Evolutionary conservation across 345 rosid species (phyloP).

Genomic region (Bruguiera parviflora): DNA sequence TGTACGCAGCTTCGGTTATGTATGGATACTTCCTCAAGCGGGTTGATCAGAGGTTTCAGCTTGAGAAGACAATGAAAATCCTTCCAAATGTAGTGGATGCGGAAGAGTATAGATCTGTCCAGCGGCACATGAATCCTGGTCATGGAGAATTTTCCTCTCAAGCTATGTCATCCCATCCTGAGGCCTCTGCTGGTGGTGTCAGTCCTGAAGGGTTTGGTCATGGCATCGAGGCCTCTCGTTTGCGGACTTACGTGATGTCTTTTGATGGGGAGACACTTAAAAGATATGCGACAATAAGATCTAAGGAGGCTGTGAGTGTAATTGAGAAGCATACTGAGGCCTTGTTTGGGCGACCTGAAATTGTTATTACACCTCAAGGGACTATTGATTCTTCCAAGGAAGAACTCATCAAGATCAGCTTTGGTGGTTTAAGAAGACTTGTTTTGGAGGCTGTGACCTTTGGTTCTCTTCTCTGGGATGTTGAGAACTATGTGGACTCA

Average conservation of each 20-base stretch:
- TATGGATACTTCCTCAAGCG: conserved; percentile 94
- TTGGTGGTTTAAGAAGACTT: conserved; percentile 83
- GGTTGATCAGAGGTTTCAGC: conserved; percentile 93
- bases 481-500: conserved; percentile 85
- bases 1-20: conserved; percentile 97
- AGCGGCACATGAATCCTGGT: conserved; percentile 29
- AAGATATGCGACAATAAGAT: conserved; percentile 81
- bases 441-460: conserved; percentile 94
- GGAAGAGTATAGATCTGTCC: conserved; percentile 25
- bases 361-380: conserved; percentile 62
- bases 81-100: conserved; percentile 53
- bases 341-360: conserved; percentile 83
- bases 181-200: conserved; percentile 54
- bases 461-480: conserved; percentile 98
- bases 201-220: conserved; percentile 53
- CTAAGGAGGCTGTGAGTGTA: conserved; percentile 83
- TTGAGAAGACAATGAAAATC: conserved; percentile 83
- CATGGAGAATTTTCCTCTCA: conserved; percentile 30
- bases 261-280: conserved; percentile 93
- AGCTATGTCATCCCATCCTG: conserved; percentile 53
- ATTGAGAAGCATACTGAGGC: conserved; percentile 98
- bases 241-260: conserved; percentile 82
- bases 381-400: conserved; percentile 70
- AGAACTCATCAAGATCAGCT: conserved; percentile 73
- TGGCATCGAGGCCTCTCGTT: conserved; percentile 61